phyloP scores from a whole-genome alignment of 2,329 filamentous ascomycete species.

The Boeremia lycopersici region DNA sequence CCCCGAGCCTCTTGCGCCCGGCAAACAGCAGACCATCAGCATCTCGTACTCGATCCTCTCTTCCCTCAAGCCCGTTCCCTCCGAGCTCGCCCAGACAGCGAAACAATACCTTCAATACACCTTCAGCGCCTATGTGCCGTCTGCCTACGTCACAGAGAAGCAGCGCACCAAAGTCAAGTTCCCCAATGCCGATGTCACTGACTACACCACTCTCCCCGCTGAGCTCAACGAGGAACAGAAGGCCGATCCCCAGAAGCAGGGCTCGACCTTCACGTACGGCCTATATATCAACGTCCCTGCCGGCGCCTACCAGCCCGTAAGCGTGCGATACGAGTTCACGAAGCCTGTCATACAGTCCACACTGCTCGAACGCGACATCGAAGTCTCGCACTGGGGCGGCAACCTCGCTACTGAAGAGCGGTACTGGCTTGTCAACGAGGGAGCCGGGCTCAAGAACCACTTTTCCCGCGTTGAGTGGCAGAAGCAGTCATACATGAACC shows the following conservation, averaged over 20 bases:
- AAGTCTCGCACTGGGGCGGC: conserved; percentile 97
- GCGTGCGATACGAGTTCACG: conserved; percentile 92
- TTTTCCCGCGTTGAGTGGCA: conserved; percentile 58
- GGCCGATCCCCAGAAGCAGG: conserved; percentile 79
- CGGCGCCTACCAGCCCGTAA: conserved; percentile 72
- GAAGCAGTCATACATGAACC: conserved; percentile 69
- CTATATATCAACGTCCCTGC: conserved; percentile 84
- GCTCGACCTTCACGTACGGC: conserved; percentile 85
- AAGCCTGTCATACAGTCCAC: conserved; percentile 84
- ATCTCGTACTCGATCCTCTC: conserved; percentile 85
- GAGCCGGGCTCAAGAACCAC: conserved; percentile 68
- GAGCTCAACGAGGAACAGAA: conserved; percentile 64
- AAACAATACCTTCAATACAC: conserved; percentile 85
- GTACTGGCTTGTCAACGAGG: conserved; percentile 86
- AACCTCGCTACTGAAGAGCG: conserved; percentile 95
- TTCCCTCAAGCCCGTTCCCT: conserved; percentile 79
- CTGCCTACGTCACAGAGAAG: conserved; percentile 83
- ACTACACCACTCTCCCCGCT: conserved; percentile 76
- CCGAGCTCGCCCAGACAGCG: conserved; percentile 80
- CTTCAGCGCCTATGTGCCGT: conserved; percentile 84
- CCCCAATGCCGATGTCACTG: conserved; percentile 75
- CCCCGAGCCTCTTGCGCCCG: conserved; percentile 74
- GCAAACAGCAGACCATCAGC: conserved; percentile 80
- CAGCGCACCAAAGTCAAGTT: conserved; percentile 98
- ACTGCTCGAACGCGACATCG: conserved; percentile 84